Conservation (phyloP, 768 basidiomycete species). For the Solioccasus polychromus region DNA sequence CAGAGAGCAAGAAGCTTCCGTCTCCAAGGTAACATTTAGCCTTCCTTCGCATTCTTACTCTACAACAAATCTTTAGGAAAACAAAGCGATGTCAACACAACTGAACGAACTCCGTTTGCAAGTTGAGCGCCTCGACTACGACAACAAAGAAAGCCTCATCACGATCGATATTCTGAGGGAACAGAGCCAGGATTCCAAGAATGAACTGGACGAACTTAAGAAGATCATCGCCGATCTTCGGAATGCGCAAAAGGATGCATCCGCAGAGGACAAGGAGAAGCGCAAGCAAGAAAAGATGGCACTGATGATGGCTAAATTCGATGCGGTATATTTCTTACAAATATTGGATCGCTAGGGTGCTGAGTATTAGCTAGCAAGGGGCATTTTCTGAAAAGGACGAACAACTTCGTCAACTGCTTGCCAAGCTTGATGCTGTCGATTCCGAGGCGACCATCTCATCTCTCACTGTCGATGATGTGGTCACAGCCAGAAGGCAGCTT, state of each 20-base stretch:
- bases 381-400: slow-evolving; percentile 95
- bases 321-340: slow-evolving; percentile 59
- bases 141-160: slow-evolving; percentile 92
- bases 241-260: slow-evolving; percentile 76
- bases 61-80: slow-evolving; percentile 58
- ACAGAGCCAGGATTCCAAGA: slow-evolving; percentile 83
- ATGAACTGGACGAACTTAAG: slow-evolving; percentile 86
- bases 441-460: slow-evolving; percentile 49
- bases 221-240: slow-evolving; percentile 78
- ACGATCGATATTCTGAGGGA: slow-evolving; percentile 94
- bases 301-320: slow-evolving; percentile 99
- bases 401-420: slow-evolving; percentile 78
- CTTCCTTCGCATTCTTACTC: slow-evolving; percentile 3
- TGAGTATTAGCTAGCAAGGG: slow-evolving; percentile 59
- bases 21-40: slow-evolving; percentile 59
- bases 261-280: slow-evolving; percentile 96
- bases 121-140: slow-evolving; percentile 90
- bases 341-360: neutral
- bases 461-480: slow-evolving; percentile 74
- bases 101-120: slow-evolving; percentile 90
- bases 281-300: slow-evolving; percentile 99
- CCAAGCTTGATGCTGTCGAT: slow-evolving; percentile 82
- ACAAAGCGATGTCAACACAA: slow-evolving; percentile 90
- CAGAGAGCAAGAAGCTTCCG: slow-evolving; percentile 82
- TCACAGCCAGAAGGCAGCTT: slow-evolving; percentile 81